Conservation (phyloP, 139 green algal genomes). For the Edaphochlamys debaryana region DNA sequence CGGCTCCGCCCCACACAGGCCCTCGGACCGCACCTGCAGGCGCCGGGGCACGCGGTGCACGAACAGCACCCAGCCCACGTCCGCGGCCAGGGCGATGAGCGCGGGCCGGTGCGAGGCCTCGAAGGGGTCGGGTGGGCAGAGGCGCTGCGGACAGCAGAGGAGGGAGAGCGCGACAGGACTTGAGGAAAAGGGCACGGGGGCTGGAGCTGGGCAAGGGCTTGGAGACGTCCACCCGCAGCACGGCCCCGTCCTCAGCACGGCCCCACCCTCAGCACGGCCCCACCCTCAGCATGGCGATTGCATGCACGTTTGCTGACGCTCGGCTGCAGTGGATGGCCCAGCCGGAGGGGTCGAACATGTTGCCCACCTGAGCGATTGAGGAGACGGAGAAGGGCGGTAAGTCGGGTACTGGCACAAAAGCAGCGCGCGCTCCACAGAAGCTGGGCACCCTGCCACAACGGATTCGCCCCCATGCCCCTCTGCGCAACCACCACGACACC, state of each 20-base stretch:
- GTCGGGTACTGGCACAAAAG: too few relatives aligned
- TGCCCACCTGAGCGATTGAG: conserved; percentile 5
- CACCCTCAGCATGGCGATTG: conserved; percentile 7
- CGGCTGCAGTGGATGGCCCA: conserved; percentile 31
- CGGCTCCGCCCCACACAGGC: too few relatives aligned
- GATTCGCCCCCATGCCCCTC: too few relatives aligned
- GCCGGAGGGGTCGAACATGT: conserved; percentile 14
- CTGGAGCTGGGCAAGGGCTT: neutral
- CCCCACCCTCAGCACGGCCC: neutral
- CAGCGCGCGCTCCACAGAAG: too few relatives aligned
- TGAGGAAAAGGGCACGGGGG: neutral
- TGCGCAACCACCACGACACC: too few relatives aligned
- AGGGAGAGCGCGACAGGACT: neutral
- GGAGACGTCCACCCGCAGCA: neutral
- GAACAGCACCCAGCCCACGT: conserved; percentile 35
- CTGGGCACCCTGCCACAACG: too few relatives aligned
- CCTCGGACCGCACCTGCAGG: neutral
- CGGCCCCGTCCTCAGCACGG: too few relatives aligned
- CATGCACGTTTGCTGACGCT: conserved; percentile 7
- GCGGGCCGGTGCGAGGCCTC: neutral
- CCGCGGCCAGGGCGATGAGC: conserved; percentile 2
- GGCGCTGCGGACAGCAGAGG: neutral
- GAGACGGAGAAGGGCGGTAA: too few relatives aligned
- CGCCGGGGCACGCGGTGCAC: conserved; percentile 14
- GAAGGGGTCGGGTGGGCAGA: neutral